Conservation (phyloP, 495 filamentous ascomycete species). For the Aspergillus diversus region DNA sequence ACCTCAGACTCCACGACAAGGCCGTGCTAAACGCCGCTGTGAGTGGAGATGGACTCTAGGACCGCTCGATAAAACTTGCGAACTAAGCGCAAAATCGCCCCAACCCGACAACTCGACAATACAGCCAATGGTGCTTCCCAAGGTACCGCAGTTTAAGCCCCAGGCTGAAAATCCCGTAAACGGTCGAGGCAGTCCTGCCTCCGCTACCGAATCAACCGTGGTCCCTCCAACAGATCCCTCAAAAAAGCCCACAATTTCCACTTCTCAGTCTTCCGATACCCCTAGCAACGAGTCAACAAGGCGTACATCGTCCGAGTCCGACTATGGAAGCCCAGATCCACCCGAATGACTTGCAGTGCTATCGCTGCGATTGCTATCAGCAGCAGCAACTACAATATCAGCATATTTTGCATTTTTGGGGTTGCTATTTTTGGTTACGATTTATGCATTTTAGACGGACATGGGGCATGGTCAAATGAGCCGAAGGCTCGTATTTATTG, state of each 20-base stretch:
- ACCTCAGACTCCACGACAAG: conserved; percentile 54
- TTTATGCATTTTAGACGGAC: conserved; percentile 27
- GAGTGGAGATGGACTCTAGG: conserved; percentile 64
- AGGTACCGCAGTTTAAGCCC: neutral
- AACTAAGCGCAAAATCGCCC: conserved; percentile 4
- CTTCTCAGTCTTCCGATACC: neutral
- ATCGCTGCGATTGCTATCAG: neutral
- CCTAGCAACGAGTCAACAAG: conserved; percentile 13
- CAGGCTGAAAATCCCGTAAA: neutral
- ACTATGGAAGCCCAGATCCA: conserved; percentile 19
- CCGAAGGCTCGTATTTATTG: conserved; percentile 1
- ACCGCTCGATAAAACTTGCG: conserved; percentile 30
- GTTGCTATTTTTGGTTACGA: conserved; percentile 24
- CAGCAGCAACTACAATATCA: conserved; percentile 18
- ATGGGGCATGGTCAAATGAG: neutral
- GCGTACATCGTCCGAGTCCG: conserved; percentile 24
- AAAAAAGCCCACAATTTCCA: neutral
- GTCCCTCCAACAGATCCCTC: neutral
- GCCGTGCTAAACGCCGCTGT: conserved; percentile 52
- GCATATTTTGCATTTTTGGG: conserved; percentile 19
- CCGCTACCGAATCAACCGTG: neutral
- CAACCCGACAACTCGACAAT: conserved; percentile 1
- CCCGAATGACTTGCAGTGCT: conserved; percentile 21
- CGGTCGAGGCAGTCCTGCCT: neutral
- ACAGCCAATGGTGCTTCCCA: neutral